Evolutionary conservation across 352 stramenopile genomes (phyloP), one percentile per base, ranked within the genome.

Genomic region (Peronosclerospora sorghi): DNA sequence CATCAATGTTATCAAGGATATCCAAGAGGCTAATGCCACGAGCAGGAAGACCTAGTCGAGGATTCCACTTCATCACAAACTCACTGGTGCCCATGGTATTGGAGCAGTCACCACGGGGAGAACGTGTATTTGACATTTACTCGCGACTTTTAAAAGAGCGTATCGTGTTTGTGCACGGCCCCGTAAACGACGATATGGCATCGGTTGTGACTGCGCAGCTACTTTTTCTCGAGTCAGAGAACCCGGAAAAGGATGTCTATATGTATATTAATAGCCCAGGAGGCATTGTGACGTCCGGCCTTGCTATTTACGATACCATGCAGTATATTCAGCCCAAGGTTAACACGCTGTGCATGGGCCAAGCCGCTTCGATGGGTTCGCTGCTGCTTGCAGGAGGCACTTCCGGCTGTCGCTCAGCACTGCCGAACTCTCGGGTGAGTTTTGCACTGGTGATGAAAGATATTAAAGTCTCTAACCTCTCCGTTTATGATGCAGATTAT

Each of bases 211-310:
- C 80, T 7, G 77, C 80, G 40, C 80, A 93, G 56, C 58, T 93
- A 51, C 68, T 99, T 48, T 98, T 98, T 65, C 77, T 98, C 52
- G 95, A 96, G 61, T 84, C 82, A 15, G 95, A 99, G 70, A 85
- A 98, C 60, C 86, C 80, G 9, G 87, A 95, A 38, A 98, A 98
- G 73, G 94, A 97, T 48, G 95, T 99, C 55, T 98, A 96, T 68
- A 90, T 99, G 59, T 99, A 99, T 73, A 98, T 99, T 54, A 99
- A 99, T 73, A 98, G 84, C 54, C 95, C 95, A 19, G 95, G 95
- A 32, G 95, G 95, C 32, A 88, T 94, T 21, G 95, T 99, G 49
- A 98, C 95, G 54, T 94, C 95, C 23, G 95, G 95, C 2, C 69
- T 99, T 36, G 94, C 95, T 41, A 98, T 99, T 61, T 98, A 96